A percentile compares a stretch with the other conserved stretches of the same genome.
Conservation (phyloP, 2,329 filamentous ascomycete species). For the Incumbomyces lentus region DNA sequence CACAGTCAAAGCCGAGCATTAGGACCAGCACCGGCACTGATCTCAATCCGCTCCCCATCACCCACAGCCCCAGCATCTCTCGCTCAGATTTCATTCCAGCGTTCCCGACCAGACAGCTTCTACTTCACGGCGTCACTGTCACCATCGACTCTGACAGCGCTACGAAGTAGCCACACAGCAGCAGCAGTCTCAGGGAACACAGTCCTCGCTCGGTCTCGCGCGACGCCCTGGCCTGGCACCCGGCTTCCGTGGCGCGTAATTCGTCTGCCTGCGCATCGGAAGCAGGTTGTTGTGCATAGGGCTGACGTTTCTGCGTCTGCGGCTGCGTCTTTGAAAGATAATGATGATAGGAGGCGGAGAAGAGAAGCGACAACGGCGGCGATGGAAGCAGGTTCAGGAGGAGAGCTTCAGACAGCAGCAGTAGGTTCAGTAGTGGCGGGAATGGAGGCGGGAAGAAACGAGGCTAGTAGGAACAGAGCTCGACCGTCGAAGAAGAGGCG, state of each 20-base stretch:
- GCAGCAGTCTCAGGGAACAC: conserved; percentile 11
- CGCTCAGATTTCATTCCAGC: conserved; percentile 9
- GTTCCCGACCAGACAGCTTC: conserved; percentile 4
- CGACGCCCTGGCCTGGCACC: conserved; percentile 16
- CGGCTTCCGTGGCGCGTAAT: conserved; percentile 16
- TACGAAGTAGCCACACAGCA: conserved; percentile 10
- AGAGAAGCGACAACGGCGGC: no score
- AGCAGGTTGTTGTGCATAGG: conserved; percentile 3
- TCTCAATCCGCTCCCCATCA: conserved; percentile 12
- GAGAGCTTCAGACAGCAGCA: no score
- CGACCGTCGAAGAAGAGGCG: conserved; percentile 19
- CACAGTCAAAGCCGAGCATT: no score
- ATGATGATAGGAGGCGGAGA: no score
- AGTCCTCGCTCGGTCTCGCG: conserved; percentile 7
- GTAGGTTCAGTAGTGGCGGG: no score
- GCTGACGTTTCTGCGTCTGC: not conserved
- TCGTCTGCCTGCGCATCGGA: conserved; percentile 3
- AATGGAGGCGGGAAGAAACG: no score
- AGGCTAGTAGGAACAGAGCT: no score
- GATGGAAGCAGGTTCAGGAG: no score
- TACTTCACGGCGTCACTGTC: conserved; percentile 16
- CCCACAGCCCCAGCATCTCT: conserved; percentile 8
- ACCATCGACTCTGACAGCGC: not conserved
- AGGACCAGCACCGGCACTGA: not conserved
- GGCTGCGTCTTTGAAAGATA: no score